Evolutionary conservation across 1,139 yeast species (phyloP).

Genomic region (Suhomyces terraborum): DNA sequence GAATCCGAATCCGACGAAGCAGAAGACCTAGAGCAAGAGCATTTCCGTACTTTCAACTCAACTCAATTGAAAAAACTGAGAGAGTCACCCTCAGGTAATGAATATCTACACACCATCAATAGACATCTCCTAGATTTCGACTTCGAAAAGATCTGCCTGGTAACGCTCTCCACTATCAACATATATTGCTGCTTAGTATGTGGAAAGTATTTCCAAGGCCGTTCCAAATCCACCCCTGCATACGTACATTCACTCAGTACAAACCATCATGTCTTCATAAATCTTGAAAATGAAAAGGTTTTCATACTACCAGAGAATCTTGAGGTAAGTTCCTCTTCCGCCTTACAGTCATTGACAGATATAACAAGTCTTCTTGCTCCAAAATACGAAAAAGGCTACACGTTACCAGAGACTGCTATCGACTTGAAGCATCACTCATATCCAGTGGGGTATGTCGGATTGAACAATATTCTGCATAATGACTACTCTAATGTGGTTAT

Average conservation of each 20-base stretch:
- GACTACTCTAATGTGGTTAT: slow-evolving; percentile 61
- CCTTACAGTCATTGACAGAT: slow-evolving; percentile 45
- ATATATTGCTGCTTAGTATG: slow-evolving; percentile 75
- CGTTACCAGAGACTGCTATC: slow-evolving; percentile 17
- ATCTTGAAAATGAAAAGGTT: slow-evolving; percentile 49
- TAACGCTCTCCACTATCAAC: slow-evolving; percentile 59
- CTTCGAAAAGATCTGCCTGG: slow-evolving; percentile 64
- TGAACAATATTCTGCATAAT: slow-evolving; percentile 51
- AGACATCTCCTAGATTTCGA: slow-evolving; percentile 66
- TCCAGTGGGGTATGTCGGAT: slow-evolving; percentile 64
- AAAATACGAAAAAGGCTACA: slow-evolving; percentile 34
- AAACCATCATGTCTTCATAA: slow-evolving; percentile 65
- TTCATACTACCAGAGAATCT: slow-evolving; percentile 65
- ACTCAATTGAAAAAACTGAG: not conserved
- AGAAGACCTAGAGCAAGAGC: too few species aligned
- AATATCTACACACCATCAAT: slow-evolving; percentile 57
- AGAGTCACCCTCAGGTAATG: slow-evolving; percentile 1
- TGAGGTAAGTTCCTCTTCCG: slow-evolving; percentile 33
- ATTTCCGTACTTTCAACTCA: not conserved
- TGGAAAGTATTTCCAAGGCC: slow-evolving; percentile 74
- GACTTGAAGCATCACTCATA: slow-evolving; percentile 53
- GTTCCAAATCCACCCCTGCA: slow-evolving; percentile 64
- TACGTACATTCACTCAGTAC: slow-evolving; percentile 64
- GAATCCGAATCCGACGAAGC: not conserved
- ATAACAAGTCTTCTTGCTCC: slow-evolving; percentile 59